Evolutionary conservation across 2,329 filamentous ascomycete species (phyloP).

Genomic region (Beauveria australis): DNA sequence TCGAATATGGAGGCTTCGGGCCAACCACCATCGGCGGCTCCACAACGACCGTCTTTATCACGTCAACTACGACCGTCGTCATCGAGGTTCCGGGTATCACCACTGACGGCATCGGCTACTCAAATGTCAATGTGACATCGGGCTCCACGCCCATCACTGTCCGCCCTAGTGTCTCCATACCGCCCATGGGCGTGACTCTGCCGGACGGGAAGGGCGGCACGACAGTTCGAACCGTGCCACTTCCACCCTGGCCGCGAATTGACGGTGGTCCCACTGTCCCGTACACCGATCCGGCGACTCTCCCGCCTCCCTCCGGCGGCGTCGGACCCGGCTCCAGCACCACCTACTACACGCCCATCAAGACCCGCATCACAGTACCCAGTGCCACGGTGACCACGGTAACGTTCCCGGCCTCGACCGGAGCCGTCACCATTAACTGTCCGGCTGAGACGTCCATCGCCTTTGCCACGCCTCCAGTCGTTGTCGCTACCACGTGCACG

Average conservation of each 20-base stretch:
- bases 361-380: conserved; percentile 8
- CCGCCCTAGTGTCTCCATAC: conserved; percentile 13
- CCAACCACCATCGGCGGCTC: background rate
- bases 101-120: conserved; percentile 13
- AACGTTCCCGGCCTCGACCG: conserved; percentile 10
- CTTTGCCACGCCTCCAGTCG: conserved; percentile 10
- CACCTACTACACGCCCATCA: conserved; percentile 6
- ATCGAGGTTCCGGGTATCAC: conserved; percentile 13
- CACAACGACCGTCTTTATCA: background rate
- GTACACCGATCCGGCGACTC: conserved; percentile 3
- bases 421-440: conserved; percentile 7
- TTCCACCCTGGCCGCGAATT: conserved; percentile 17
- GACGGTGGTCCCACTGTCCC: background rate
- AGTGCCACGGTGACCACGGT: conserved; percentile 13
- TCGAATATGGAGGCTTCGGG: conserved; percentile 14
- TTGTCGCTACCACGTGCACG: conserved; percentile 1
- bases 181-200: conserved; percentile 12
- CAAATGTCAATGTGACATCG: conserved; percentile 16
- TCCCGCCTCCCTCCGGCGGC: conserved; percentile 1
- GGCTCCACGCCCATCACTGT: conserved; percentile 2
- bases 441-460: conserved; percentile 9
- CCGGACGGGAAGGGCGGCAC: conserved; percentile 13
- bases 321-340: background rate
- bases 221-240: conserved; percentile 13
- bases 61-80: conserved; percentile 11